Evolutionary conservation across 225 moss, liverwort and hornwort genomes (phyloP), one percentile per base, ranked within the genome.

Genomic region (Polytrichum commune): DNA sequence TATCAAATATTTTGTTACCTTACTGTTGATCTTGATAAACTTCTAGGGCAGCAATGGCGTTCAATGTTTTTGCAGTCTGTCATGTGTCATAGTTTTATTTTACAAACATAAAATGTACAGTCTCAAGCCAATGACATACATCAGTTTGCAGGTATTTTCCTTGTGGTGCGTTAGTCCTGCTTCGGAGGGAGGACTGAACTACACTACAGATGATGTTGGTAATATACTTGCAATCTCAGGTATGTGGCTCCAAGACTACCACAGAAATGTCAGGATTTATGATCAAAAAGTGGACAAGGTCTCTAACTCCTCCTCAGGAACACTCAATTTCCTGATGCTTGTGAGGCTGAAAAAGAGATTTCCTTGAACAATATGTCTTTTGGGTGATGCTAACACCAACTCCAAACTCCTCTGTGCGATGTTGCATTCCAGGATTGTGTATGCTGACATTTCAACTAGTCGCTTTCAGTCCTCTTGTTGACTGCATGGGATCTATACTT

Each of bases 361-460:
- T 38, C 46, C 16, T 46, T 0, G 1, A 46, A 13, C 46, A 13
- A 35, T 35, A 9, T 35, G 8, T 46, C 46, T 46, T 46, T 13
- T 46, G 46, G 46, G 46, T 46, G 13, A 16, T 46, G 46, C 16
- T 46, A 46, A 46, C 46, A 46, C 46, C 16, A 16, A 46, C 16
- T 46, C 46, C 0, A 46, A 46, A 46, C 46, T 32, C 32, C 1
- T 46, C 46, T 46, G 38, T 58, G 58, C n/a, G 5, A 58, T 58
- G 58, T 24, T 22, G 58, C 6, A 24, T 62, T 81, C 32, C 81
- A 90, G 90, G 90, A 65, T 66, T 84, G 60, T 1, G 32, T 18
- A 83, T 88, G 85, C 63, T 91, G 79, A 8, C 77, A 20, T 79
- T 82, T 76, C 93, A 93, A 60, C 65, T 91, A 26, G 73, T 90